A percentile compares a stretch with the other conserved stretches of the same genome.
These are phyloP conservation scores for Trypanosoma melophagium DNA, from an alignment of 208 protist genomes.

Conservation along the genomic window DNA sequence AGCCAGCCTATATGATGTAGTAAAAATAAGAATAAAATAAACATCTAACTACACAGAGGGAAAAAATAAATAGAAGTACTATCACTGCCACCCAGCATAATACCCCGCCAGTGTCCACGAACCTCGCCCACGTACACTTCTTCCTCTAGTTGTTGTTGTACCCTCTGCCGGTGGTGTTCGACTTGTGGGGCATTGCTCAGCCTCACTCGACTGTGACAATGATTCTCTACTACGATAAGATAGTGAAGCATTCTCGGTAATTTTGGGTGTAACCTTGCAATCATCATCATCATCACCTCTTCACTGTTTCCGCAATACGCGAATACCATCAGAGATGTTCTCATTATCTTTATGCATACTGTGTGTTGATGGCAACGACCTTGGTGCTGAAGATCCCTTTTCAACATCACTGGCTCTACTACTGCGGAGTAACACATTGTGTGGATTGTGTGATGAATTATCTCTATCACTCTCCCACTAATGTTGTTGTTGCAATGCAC, in stretches of 20 bases:
- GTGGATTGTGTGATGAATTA: too few relatives aligned
- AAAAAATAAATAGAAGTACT: background rate
- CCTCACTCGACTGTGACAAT: background rate
- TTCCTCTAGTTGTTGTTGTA: background rate
- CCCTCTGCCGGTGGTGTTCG: background rate
- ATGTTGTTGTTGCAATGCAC: background rate
- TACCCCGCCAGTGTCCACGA: slow-evolving; percentile 17
- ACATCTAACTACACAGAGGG: background rate
- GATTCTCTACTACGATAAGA: background rate
- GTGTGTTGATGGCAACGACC: background rate
- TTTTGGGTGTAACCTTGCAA: slow-evolving; percentile 10
- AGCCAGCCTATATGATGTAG: too few relatives aligned
- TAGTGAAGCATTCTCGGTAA: background rate
- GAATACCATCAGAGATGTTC: background rate
- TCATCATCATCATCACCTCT: background rate
- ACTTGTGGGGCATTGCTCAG: background rate
- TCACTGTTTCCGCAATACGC: background rate
- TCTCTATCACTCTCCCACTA: too few relatives aligned
- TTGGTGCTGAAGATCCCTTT: too few relatives aligned
- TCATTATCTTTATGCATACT: background rate
- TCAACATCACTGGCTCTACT: too few relatives aligned
- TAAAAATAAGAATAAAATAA: background rate
- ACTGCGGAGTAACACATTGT: too few relatives aligned
- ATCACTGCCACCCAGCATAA: slow-evolving; percentile 16
- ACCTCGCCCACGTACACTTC: background rate